Evolutionary conservation across 2,329 filamentous ascomycete species (phyloP).

Genomic region (Cytospora paraplurivora): DNA sequence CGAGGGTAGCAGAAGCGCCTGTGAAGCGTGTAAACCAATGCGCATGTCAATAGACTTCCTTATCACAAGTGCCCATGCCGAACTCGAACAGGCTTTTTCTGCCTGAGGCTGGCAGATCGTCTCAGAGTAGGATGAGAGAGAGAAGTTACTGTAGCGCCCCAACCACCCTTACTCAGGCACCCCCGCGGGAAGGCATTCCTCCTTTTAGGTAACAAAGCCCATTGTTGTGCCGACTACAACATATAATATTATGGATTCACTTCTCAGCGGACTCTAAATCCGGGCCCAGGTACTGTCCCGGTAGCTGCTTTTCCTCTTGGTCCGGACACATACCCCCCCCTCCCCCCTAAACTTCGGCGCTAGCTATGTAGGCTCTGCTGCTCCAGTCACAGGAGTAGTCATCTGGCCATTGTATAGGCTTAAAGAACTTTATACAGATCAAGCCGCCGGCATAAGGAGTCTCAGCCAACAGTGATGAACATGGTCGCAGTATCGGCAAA

Average conservation of each 20-base stretch:
- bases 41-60: background rate
- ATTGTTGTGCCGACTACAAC: too few relatives aligned
- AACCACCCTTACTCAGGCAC: too few relatives aligned
- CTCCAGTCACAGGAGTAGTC: background rate
- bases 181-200: too few relatives aligned
- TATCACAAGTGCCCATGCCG: background rate
- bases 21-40: background rate
- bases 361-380: background rate
- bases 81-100: background rate
- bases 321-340: background rate
- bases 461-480: background rate
- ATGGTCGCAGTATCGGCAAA: background rate
- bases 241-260: background rate
- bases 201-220: too few relatives aligned
- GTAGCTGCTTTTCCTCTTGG: background rate
- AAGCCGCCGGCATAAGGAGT: background rate
- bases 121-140: too few relatives aligned
- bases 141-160: too few relatives aligned
- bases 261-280: background rate
- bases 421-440: background rate
- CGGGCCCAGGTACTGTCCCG: background rate
- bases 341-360: background rate
- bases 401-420: background rate
- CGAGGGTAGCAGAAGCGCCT: background rate
- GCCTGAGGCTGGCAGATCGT: too few relatives aligned